Base-by-base conservation (phyloP, 2,329 filamentous ascomycete species). In the Cercospora citrullina region DNA sequence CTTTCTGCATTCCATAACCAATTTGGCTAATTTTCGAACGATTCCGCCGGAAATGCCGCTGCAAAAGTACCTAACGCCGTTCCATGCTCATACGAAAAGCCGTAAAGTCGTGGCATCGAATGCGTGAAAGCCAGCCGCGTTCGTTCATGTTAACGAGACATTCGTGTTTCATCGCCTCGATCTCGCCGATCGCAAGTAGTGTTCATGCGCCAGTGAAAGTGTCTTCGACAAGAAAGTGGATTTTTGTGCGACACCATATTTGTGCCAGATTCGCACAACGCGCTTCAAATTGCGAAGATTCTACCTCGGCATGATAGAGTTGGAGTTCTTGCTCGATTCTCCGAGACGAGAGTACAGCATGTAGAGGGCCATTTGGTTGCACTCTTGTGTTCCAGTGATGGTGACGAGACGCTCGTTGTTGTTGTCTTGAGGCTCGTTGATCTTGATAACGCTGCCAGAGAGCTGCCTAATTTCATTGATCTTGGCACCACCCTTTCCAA, bases 291-390 rank as follows among this genome's bases (percentile, higher is more conserved):
- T 42, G 33, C 58, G 31, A 39, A 42, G 10, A 30, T 59, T 69
- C 70, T 76, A 77, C 69, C 75, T 68, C 30, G 74, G 74, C 75
- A 77, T 77, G 55, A 72, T 71, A 12, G 80, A 74, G 77, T 78
- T 85, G 84, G 74, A 75, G 63, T 79, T 78, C 68, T 77, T 77
- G 68, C 74, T 78, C 45, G 72, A 82, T 86, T 82, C 77, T 97
- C 95, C 95, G 80, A 99, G 91, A 86, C 95, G 89, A 68, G 93
- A 96, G 82, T 99, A 99, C 65, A 99, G 88, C 94, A 99, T 97
- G 83, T 98, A 99, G 65, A 99, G 83, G n/a, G 95, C 95, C 94
- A 99, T 98, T 77, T 97, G 92, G 83, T 99, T 99, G 85, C 93
- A 97, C 82, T 99, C 95, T 76, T 96, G 93, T 5, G 95, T 98